Base-by-base conservation (phyloP, 352 stramenopile species). In the Phytopythium aichiense region DNA sequence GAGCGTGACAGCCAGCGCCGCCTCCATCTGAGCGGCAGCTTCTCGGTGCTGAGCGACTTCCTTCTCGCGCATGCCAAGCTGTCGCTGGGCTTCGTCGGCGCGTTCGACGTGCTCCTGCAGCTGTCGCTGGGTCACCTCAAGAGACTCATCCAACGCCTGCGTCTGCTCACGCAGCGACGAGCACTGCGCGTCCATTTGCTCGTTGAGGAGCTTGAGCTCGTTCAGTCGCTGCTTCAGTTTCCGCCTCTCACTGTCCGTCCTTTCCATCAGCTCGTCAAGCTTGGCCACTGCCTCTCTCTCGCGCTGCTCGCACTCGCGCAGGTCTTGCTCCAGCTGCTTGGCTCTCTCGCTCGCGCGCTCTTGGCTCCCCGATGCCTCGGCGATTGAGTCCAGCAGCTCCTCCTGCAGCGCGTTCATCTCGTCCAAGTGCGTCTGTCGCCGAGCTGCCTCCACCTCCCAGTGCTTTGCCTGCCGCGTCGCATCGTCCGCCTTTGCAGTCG, bases 371-470 rank as follows among this genome's bases (percentile, higher is more conserved):
- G 78, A 64, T 49, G 84, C 73, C 37, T 79, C 72, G 23, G 89
- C 78, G 13, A 92, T 73, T 0, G 76, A 84, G 8, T 68, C 48
- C 6, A 94, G 72, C 2, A 94, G 20, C 31, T 88, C 81, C 38
- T 94, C 84, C 52, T 94, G 84, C 1, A 94, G 66, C 0, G 64
- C 59, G 40, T 89, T 87, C 15, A 91, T 62, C 52, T 91, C 84
- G 7, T 89, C 69, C 2, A 91, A 61, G 57, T 85, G 76, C 2
- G 53, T 38, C 28, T 76, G 64, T 7, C 69, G 69, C 12, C 65
- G 67, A 12, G 58, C 15, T 12, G 45, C 61, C 1, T 82, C 67
- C 1, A 63, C 55, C 33, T 67, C 20, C 49, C 81, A 59, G 43
- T 4, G 42, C 18, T 18, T 54, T n/a, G 46, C 35, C n/a, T 67